phyloP scores from a whole-genome alignment of 108 stramenopile genomes.

The Nitzschia sp. region DNA sequence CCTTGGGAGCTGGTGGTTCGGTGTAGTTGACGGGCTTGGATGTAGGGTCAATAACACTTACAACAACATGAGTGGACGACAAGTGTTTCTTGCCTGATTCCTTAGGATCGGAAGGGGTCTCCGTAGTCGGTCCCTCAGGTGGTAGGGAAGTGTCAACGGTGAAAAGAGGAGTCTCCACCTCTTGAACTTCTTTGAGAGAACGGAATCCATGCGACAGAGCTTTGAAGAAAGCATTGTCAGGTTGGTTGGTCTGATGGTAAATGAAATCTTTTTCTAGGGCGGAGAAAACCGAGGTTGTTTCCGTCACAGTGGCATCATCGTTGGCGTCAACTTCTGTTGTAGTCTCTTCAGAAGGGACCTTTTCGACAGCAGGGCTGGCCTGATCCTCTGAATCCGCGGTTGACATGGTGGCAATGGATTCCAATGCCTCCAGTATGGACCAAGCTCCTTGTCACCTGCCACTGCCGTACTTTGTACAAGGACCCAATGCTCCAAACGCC shows the following conservation, averaged over 20 bases:
- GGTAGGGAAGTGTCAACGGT: neutral
- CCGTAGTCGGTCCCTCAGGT: neutral
- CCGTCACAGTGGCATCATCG: too few species aligned
- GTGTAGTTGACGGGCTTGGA: constrained; percentile 24
- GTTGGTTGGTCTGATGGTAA: constrained; percentile 19
- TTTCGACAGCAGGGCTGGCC: too few species aligned
- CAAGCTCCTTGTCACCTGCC: too few species aligned
- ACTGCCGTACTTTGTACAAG: too few species aligned
- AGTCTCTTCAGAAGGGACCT: too few species aligned
- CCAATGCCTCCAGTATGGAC: too few species aligned
- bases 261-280: constrained; percentile 16
- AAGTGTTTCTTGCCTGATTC: neutral
- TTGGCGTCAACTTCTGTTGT: too few species aligned
- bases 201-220: constrained; percentile 23
- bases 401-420: too few species aligned
- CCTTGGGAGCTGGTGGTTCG: constrained; percentile 1
- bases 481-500: too few species aligned
- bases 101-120: neutral
- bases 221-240: constrained; percentile 24
- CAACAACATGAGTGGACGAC: constrained; percentile 30
- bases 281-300: too few species aligned
- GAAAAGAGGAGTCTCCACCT: constrained; percentile 9
- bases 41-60: constrained; percentile 82
- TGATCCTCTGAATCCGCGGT: too few species aligned
- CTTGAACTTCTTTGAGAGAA: constrained; percentile 12